Base-by-base conservation (phyloP, 805 yeast genomes). In the Lachancea sp. region DNA sequence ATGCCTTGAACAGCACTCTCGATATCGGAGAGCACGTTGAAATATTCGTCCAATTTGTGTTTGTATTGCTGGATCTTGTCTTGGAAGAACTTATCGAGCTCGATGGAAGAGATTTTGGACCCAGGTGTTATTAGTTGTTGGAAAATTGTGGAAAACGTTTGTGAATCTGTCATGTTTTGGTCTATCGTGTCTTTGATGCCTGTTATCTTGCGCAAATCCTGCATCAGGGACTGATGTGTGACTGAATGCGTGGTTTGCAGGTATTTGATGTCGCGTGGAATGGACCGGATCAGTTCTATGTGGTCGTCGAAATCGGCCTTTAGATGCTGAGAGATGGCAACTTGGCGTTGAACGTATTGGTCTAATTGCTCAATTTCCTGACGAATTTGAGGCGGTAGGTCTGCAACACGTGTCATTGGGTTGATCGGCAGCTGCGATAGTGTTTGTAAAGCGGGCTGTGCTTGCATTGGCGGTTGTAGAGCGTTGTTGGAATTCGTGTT, bases 321-420 rank as follows among this genome's bases (percentile, higher is more conserved):
- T 49, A 85, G 66, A 25, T 78, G 79, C 42, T 83, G 84, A 2
- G 89, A 82, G 42, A 83, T 81, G 41, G 79, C 73, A 36, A 83
- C 84, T 64, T 85, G 95, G 30, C 77, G 76, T 57, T 81, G 84
- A 40, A 85, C 82, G 58, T 81, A 84, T 46, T 77, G 73, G 62
- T 85, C 88, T 46, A 85, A 66, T 50, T 81, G 79, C 60, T 81
- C 85, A 31, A 85, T 67, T 57, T 85, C 87, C 48, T 68, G 74
- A 55, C 82, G 85, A 45, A 81, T 65, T n/a, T 67, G 74, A n/a
- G 77, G 82, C 2, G 93, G 90, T 33, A 85, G 66, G 48, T 84
- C 91, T 8, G 79, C 78, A 9, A 85, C 84, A 41, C 84, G 74
- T 0, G 91, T 82, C 80, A 85, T 78, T 12, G 89, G 79, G 10